Conservation (phyloP, 768 basidiomycete species). For the Russula sp. region DNA sequence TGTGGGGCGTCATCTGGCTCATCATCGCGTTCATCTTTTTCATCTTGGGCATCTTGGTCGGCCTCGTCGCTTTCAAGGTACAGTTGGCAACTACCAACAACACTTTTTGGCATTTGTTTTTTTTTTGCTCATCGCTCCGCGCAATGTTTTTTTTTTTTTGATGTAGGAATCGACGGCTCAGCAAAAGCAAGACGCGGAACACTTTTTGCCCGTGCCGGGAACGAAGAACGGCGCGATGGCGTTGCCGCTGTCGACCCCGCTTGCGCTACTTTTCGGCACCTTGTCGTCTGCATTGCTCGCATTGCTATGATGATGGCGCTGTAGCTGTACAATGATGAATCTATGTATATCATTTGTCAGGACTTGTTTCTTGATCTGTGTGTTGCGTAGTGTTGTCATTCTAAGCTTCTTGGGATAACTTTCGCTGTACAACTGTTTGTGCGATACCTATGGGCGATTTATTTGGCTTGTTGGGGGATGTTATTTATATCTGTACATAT, state of each 20-base stretch:
- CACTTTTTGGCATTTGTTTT: not conserved
- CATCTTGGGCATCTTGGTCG: constrained; percentile 65
- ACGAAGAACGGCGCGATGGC: constrained; percentile 30
- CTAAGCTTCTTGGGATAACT: too few species aligned
- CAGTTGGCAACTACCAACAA: not conserved
- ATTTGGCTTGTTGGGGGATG: too few species aligned
- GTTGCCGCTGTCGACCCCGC: not conserved
- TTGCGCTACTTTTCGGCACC: not conserved
- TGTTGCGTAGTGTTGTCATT: too few species aligned
- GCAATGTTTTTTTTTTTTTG: not conserved
- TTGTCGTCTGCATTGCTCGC: not conserved
- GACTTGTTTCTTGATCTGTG: too few species aligned
- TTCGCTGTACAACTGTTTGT: too few species aligned
- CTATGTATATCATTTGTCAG: not conserved
- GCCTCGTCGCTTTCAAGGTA: constrained; percentile 78
- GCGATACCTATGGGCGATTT: too few species aligned
- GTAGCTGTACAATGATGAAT: not conserved
- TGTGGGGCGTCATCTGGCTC: constrained; percentile 89
- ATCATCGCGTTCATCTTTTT: constrained; percentile 69
- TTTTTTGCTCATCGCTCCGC: not conserved
- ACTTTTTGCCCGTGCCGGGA: constrained; percentile 58
- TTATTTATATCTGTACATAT: too few species aligned
- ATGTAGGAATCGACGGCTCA: constrained; percentile 55
- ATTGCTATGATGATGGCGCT: not conserved
- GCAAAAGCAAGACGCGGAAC: constrained; percentile 42